A percentile compares a stretch with the other conserved stretches of the same genome.
Conservation (phyloP, 768 basidiomycete species). For the Collybia sordida region DNA sequence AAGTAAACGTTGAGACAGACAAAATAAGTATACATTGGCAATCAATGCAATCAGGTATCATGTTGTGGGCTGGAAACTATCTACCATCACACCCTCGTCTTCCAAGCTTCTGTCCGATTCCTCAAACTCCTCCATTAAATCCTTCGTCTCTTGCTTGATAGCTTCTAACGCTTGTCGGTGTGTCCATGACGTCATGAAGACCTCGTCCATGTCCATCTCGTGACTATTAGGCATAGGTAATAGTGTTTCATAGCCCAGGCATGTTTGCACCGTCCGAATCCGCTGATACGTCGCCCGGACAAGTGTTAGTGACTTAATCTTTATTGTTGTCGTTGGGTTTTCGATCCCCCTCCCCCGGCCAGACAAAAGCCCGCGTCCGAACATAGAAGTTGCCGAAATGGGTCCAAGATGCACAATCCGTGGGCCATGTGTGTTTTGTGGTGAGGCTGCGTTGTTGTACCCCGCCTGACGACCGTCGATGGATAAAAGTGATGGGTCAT, state of each 20-base stretch:
- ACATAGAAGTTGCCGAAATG: conserved; percentile 33
- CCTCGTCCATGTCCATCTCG: conserved; percentile 29
- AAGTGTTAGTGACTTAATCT: conserved; percentile 50
- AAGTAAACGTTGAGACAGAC: too few species aligned
- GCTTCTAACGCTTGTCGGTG: conserved; percentile 49
- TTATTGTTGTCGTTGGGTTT: conserved; percentile 33
- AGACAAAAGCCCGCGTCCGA: conserved; percentile 31
- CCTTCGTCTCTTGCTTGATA: conserved; percentile 53
- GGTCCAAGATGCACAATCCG: conserved; percentile 66
- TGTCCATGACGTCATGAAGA: conserved; percentile 50
- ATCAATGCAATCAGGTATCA: neutral
- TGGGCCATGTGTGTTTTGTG: conserved; percentile 36
- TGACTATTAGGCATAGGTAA: conserved; percentile 44
- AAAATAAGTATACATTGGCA: too few species aligned
- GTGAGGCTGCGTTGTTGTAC: conserved; percentile 34
- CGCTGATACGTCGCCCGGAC: conserved; percentile 59
- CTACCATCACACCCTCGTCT: conserved; percentile 28
- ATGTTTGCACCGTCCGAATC: conserved; percentile 60
- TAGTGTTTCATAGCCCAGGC: conserved; percentile 61
- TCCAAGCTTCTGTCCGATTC: conserved; percentile 26
- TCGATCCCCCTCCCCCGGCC: conserved; percentile 20
- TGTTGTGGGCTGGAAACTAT: conserved; percentile 11
- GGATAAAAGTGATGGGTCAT: conserved; percentile 14
- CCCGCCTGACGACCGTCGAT: conserved; percentile 38
- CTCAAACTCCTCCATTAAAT: conserved; percentile 61